Base-by-base conservation (phyloP, 1,284 basidiomycete species). In the Tylopilus orsonianus region DNA sequence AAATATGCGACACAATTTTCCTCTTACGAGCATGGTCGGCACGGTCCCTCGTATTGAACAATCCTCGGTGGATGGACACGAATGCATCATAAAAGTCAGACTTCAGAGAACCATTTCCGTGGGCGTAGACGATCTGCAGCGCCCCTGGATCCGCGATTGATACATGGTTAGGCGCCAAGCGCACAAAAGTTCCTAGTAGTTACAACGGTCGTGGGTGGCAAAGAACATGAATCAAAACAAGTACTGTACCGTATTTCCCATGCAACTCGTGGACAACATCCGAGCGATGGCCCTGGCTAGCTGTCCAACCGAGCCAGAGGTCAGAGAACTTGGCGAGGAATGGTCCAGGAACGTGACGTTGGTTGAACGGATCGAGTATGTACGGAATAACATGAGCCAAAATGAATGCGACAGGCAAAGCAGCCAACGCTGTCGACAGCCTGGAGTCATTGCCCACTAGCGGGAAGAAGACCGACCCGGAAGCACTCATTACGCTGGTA, bases 1-100 rank as follows among this genome's bases (percentile, higher is more conserved):
- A 95, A 52, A 93, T 88, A 67, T 93, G 84, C 2, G 90, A 86
- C 33, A 95, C 82, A 52, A 93, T 89, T 71, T 93, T 94, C 67
- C 92, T 83, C 70, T 94, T 94, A 47, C 92, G 83, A 0, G 91
- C 79, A 68, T 97, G 93, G 56, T 93, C 90, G 5, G 71, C 66
- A 39, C 93, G 78, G 55, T 86, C 83, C 39, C 93, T 82, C 2
- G 91, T 93, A 71, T 91, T 93, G 81, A 95, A 93, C 29, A 93
- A 73, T 2, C 87, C 84, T 44, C 86, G 80, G 39, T 75, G 74
- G 54, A 90, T 88, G 42, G 73, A 88, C 12, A 84, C 84, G 61
- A 79, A 90, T 6, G 86, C 85, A 51, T 90, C 90, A 69, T 94
- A 93, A 69, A 91, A 91, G 27, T 81, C 66, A 13, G 85, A 81